Percentiles rank a stretch among this genome's conserved stretches.
Conservation (phyloP, 1,284 basidiomycete species). For the Megacollybia platyphylla region DNA sequence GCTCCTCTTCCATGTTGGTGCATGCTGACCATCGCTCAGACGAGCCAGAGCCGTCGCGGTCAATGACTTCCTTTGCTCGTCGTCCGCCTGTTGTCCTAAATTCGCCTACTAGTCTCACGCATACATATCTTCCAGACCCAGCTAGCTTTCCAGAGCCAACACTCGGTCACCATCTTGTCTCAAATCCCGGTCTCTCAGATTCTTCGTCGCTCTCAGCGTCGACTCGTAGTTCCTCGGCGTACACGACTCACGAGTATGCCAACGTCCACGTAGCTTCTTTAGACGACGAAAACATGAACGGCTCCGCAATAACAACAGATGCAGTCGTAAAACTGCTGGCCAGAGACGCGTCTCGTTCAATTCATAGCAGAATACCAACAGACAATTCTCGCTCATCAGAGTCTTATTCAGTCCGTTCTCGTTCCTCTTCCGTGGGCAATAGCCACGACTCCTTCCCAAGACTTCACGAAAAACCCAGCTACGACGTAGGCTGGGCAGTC, state of each 20-base stretch:
- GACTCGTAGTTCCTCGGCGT: slow-evolving; percentile 49
- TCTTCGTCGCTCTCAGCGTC: slow-evolving; percentile 56
- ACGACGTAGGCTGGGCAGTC: slow-evolving; percentile 60
- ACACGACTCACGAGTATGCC: slow-evolving; percentile 44
- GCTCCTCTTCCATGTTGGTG: not conserved
- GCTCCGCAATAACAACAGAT: slow-evolving; percentile 44
- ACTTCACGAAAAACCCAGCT: slow-evolving; percentile 52
- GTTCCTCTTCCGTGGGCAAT: slow-evolving; percentile 52
- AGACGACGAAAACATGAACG: slow-evolving; percentile 39
- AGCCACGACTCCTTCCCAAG: slow-evolving; percentile 28
- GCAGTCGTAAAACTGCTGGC: slow-evolving; percentile 47
- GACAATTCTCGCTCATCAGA: slow-evolving; percentile 60
- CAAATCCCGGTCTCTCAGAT: slow-evolving; percentile 44
- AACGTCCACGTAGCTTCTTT: slow-evolving; percentile 53
- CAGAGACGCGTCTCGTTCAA: slow-evolving; percentile 33
- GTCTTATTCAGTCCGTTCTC: slow-evolving; percentile 49
- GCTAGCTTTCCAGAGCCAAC: slow-evolving; percentile 41
- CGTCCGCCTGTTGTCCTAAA: not conserved
- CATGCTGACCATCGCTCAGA: not conserved
- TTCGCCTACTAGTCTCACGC: not conserved
- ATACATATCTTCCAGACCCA: slow-evolving; percentile 32
- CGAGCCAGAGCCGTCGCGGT: not conserved
- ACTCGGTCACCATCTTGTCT: slow-evolving; percentile 28
- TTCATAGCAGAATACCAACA: slow-evolving; percentile 28
- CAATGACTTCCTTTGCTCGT: not conserved